phyloP scores from a whole-genome alignment of 2,329 filamentous ascomycete genomes.

The Byssoonygena ceratinophila region DNA sequence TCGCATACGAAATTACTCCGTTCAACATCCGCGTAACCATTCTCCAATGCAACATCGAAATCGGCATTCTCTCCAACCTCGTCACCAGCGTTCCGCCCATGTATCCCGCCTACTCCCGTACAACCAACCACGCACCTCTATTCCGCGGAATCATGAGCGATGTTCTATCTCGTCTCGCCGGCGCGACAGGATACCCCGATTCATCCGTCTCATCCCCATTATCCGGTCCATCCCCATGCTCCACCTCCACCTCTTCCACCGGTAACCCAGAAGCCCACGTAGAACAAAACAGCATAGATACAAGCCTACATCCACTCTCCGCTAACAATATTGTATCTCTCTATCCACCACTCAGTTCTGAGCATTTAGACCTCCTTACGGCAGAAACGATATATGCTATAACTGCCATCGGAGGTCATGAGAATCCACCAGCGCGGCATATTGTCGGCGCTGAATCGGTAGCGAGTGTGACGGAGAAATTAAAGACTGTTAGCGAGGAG shows the following conservation, averaged over 20 bases:
- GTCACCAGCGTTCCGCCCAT: slow-evolving; percentile 75
- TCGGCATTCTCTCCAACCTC: slow-evolving; percentile 74
- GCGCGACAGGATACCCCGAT: slow-evolving; percentile 41
- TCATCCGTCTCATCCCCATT: slow-evolving; percentile 13
- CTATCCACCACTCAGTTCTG: slow-evolving; percentile 61
- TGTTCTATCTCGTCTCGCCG: slow-evolving; percentile 65
- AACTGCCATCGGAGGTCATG: slow-evolving; percentile 83
- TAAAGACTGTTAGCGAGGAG: slow-evolving; percentile 93
- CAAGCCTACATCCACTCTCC: slow-evolving; percentile 26
- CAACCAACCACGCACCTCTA: slow-evolving; percentile 64
- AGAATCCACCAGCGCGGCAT: slow-evolving; percentile 87
- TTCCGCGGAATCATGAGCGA: slow-evolving; percentile 73
- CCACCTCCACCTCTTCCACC: slow-evolving; percentile 3
- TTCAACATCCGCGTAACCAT: slow-evolving; percentile 97
- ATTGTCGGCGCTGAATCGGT: slow-evolving; percentile 89
- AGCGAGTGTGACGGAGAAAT: slow-evolving; percentile 80
- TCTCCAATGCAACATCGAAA: slow-evolving; percentile 89
- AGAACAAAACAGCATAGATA: slow-evolving; percentile 14
- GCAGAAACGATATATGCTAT: slow-evolving; percentile 85
- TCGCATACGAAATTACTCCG: slow-evolving; percentile 91
- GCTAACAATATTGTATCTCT: slow-evolving; percentile 48
- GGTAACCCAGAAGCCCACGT: slow-evolving; percentile 1
- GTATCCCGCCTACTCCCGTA: slow-evolving; percentile 53
- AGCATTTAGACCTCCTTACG: slow-evolving; percentile 62
- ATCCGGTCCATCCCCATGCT: background rate